Evolutionary conservation across 2,329 filamentous ascomycete genomes (phyloP), one percentile per base, ranked within the genome.

Genomic region (Fusarium floridanum): DNA sequence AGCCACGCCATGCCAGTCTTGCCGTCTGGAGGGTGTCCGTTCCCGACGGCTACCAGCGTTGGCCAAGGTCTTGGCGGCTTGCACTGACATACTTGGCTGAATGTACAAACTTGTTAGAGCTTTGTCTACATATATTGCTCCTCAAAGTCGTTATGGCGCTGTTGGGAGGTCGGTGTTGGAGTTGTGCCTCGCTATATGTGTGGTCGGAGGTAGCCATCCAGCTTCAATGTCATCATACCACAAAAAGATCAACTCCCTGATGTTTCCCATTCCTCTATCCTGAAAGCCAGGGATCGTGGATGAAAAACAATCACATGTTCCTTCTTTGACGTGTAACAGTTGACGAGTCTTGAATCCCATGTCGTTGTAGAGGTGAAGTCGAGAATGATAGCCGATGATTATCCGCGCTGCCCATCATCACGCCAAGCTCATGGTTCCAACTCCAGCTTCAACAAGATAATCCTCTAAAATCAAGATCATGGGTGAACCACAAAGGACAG

Each of bases 401-500:
- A 78, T 68, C 77, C 77, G 75, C n/a, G n/a, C 29, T 43, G 11
- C 11, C 16, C 60, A 62, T 71, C 67, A 72, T 66, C 48, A 50
- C 29, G 7, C 27, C 68, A 63, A 76, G 57, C 27, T 69, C 70
- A 63, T 41, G n/a, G 24, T 36, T 64, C 39, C 57, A 64, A 57
- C 64, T 66, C 29, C 34, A 55, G 56, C 72, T 64, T 64, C 39
- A 34, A 69, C 39, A 69, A 60, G n/a, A 63, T 67, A 65, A 48
- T 27, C 61, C 20, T 55, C 27, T 45, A 37, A 64, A 70, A 57
- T 68, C 48, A 36, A 67, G 48, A 69, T 41, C 64, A 82, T 82
- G 80, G 81, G 80, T 68, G 79, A 78, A 57, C 75, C 78, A 27
- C 75, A 76, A 67, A 77, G 78, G 64, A 75, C 78, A 32, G 69